Conservation (phyloP, 177 flowering plant species). For the Tripterygium wilfordii region DNA sequence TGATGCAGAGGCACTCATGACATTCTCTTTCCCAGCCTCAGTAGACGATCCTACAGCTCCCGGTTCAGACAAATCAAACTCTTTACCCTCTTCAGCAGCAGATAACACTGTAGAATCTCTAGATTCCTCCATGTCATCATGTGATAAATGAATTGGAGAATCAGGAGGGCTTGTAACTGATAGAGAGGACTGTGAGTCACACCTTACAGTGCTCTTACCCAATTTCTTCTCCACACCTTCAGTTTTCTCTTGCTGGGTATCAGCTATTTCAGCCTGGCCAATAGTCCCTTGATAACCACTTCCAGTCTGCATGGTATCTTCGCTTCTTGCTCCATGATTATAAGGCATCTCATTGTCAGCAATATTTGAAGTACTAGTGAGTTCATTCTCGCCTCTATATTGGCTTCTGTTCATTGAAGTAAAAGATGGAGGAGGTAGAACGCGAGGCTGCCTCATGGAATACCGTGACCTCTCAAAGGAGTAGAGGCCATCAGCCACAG, state of each 20-base stretch:
- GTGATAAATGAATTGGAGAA: conserved; percentile 88
- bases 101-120: conserved; percentile 43
- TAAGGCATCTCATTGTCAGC: conserved; percentile 34
- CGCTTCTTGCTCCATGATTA: conserved; percentile 30
- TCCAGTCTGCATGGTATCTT: conserved; percentile 23
- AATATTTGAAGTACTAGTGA: conserved; percentile 38
- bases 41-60: conserved; percentile 20
- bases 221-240: conserved; percentile 23
- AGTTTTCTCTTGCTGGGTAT: conserved; percentile 23
- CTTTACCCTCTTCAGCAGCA: conserved; percentile 32
- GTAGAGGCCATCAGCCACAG: conserved; percentile 59
- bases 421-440: conserved; percentile 88
- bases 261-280: conserved; percentile 29
- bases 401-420: conserved; percentile 42
- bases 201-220: conserved; percentile 37
- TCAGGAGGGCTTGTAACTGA: conserved; percentile 87
- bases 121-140: conserved; percentile 82
- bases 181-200: conserved; percentile 94
- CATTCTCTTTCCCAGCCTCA: conserved; percentile 24
- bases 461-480: conserved; percentile 75
- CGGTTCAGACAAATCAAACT: conserved; percentile 18
- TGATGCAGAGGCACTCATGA: conserved; percentile 28
- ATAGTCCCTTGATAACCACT: conserved; percentile 32
- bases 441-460: conserved; percentile 89
- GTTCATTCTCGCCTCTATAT: conserved; percentile 40